Conservation (phyloP, 345 rosid genomes). For the Arabidopsis arenosa region DNA sequence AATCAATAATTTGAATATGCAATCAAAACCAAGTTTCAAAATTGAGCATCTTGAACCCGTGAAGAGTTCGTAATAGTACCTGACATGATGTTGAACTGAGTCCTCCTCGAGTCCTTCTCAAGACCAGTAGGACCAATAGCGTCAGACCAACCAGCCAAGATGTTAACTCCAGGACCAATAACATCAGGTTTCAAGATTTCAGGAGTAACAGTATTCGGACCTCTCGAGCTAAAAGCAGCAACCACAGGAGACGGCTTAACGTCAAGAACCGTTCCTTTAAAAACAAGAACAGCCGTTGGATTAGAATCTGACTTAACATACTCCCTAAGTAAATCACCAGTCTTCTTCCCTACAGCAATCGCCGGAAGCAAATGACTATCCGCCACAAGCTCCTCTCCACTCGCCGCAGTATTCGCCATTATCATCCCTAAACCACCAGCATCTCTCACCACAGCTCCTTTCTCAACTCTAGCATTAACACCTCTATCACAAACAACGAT, state of each 20-base stretch:
- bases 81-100: conserved; percentile 78
- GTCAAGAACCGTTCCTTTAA: conserved; percentile 72
- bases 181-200: conserved; percentile 88
- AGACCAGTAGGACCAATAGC: conserved; percentile 76
- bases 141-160: conserved; percentile 83
- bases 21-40: conserved; percentile 2
- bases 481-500: conserved; percentile 89
- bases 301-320: conserved; percentile 52
- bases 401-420: conserved; percentile 64
- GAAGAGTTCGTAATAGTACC: conserved; percentile 48
- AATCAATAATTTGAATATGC: neutral
- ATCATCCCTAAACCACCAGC: conserved; percentile 94
- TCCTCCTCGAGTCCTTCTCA: conserved; percentile 65
- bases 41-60: conserved; percentile 2
- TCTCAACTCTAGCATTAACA: conserved; percentile 71
- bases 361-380: conserved; percentile 87
- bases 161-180: conserved; percentile 90
- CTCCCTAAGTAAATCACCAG: conserved; percentile 62
- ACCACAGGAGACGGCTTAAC: conserved; percentile 82
- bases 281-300: conserved; percentile 62
- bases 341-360: conserved; percentile 67
- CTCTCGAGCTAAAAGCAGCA: conserved; percentile 90
- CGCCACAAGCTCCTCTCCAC: conserved; percentile 82
- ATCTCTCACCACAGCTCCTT: conserved; percentile 75
- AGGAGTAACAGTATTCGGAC: conserved; percentile 77